A percentile compares a stretch with the other conserved stretches of the same genome.
These are phyloP conservation scores for Aechmea fasciata DNA, from an alignment of 176 grass and related monocot species.

Conservation along the genomic window DNA sequence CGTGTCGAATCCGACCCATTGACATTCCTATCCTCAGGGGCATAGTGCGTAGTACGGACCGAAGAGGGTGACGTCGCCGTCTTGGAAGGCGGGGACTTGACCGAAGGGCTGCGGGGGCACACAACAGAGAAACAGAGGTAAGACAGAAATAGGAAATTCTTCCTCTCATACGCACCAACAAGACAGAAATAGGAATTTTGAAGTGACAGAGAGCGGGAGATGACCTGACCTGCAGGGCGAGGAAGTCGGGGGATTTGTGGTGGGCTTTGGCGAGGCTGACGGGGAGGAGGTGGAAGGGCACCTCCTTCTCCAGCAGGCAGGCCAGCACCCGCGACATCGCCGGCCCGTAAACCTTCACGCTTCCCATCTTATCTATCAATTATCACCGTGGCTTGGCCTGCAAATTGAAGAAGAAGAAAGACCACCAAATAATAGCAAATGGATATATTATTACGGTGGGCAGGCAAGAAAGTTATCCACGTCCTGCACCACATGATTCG, in stretches of 20 bases:
- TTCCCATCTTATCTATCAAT: not conserved
- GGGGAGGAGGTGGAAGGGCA: slow-evolving; percentile 4
- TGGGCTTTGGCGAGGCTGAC: slow-evolving; percentile 12
- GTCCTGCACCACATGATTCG: not conserved
- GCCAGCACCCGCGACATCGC: slow-evolving; percentile 11
- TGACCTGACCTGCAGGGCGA: slow-evolving; percentile 10
- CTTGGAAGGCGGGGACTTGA: slow-evolving; percentile 13
- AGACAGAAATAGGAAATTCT: not conserved
- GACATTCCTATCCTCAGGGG: too few relatives aligned
- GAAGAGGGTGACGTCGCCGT: slow-evolving; percentile 2
- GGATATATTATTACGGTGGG: not conserved
- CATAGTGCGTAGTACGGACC: not conserved
- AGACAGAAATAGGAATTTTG: not conserved
- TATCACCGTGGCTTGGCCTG: too few relatives aligned
- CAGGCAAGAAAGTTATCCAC: not conserved
- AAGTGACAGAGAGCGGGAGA: not conserved
- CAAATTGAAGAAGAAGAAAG: not conserved
- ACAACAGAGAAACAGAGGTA: not conserved
- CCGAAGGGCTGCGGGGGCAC: slow-evolving; percentile 4
- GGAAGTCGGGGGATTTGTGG: slow-evolving; percentile 13
- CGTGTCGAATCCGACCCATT: too few relatives aligned
- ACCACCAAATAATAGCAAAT: not conserved
- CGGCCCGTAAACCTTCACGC: slow-evolving; percentile 6
- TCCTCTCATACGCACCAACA: too few relatives aligned
- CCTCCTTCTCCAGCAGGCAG: slow-evolving; percentile 14